Conservation (phyloP, 1,284 basidiomycete genomes). For the Cryptococcus sp. region DNA sequence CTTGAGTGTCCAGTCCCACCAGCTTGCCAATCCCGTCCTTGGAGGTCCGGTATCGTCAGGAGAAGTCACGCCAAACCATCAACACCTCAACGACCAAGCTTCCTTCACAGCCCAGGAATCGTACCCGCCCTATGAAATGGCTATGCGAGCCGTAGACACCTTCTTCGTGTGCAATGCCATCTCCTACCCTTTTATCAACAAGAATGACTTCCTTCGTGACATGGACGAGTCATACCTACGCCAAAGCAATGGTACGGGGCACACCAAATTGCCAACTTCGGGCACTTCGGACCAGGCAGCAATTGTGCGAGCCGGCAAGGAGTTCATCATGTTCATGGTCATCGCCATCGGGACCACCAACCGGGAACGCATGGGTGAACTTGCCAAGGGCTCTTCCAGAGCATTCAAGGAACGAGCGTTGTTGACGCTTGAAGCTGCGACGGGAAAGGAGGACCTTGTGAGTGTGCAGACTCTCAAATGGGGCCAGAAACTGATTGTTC, state of each 20-base stretch:
- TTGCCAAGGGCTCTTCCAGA: constrained; percentile 16
- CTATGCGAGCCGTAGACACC: constrained; percentile 22
- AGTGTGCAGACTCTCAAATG: constrained; percentile 6
- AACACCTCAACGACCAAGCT: neutral
- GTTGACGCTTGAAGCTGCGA: constrained; percentile 20
- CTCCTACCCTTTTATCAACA: constrained; percentile 35
- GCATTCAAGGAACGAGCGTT: constrained; percentile 23
- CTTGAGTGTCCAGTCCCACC: constrained; percentile 18
- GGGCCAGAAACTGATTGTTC: neutral
- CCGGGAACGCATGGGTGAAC: constrained; percentile 25
- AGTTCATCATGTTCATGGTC: constrained; percentile 39
- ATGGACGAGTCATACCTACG: constrained; percentile 28
- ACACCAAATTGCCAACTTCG: neutral
- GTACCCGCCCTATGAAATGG: constrained; percentile 23
- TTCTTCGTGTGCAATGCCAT: constrained; percentile 33
- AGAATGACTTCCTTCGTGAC: constrained; percentile 22
- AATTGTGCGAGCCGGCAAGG: constrained; percentile 15
- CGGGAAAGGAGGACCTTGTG: constrained; percentile 32
- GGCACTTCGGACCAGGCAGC: constrained; percentile 9
- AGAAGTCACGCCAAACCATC: neutral
- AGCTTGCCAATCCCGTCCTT: constrained; percentile 11
- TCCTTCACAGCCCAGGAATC: neutral
- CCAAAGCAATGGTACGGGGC: constrained; percentile 1
- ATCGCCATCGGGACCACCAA: constrained; percentile 31
- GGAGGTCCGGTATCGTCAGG: neutral